Evolutionary conservation across 116 monocot genomes (phyloP), one percentile per base, ranked within the genome.

Genomic region (Dioscorea cayenensis): DNA sequence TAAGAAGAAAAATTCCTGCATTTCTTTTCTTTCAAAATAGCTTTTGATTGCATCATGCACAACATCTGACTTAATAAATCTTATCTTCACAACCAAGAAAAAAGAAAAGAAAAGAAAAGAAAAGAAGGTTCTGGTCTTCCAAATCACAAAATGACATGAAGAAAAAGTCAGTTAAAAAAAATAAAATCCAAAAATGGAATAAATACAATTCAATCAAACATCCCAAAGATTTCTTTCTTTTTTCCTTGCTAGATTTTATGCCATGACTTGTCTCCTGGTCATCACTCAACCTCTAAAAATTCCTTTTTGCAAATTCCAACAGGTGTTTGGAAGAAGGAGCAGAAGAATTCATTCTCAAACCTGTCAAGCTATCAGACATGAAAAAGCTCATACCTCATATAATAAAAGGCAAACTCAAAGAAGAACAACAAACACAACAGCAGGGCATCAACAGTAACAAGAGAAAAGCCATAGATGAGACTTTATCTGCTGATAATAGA

Each of bases 251-350:
- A 73, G 73, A 73, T 68, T 75, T 75, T 75, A 64, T 83, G 69
- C 69, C 65, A 63, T 74, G 66, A 73, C 58, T 19, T 59, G 16
- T 11, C 23, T 20, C 32, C 19, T 25, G 25, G 25, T 18, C n/a
- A 49, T 38, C 36, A 28, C 23, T n/a, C 51, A 59, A 48, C 17
- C 48, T 71, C 71, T 28, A 28, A 32, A 20, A 28, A 20, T 73
- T 64, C 43, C 9, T 69, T 29, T 28, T 69, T 21, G 21, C 52
- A 29, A 29, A 52, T 55, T 49, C 7, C 7, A 3, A 21, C 81
- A 90, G 90, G 79, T 90, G 86, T 74, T 36, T 90, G 70, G 86
- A 90, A 69, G 90, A 75, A 79, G 90, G 90, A 36, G 90, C 90
- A 17, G 90, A 90, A 49, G 86, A 90, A 51, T 90, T 90, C 79